These are phyloP conservation scores for Comarum palustre DNA, from an alignment of 306 rosid species.

Conservation along the genomic window DNA sequence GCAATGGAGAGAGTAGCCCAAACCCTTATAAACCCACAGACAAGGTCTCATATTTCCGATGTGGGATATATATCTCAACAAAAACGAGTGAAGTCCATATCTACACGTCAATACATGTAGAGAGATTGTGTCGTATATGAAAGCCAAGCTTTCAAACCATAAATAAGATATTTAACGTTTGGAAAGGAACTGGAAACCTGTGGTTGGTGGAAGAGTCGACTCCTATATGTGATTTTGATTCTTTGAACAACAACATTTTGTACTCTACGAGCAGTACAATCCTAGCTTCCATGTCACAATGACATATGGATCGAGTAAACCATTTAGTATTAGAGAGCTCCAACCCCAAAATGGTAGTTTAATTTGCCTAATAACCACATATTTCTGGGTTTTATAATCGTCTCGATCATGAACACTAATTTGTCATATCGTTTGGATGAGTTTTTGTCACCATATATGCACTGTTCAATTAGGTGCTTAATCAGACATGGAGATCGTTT, in stretches of 20 bases:
- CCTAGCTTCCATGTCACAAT: slow-evolving; percentile 2
- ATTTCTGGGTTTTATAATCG: background rate
- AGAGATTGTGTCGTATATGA: slow-evolving; percentile 19
- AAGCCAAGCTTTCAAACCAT: slow-evolving; percentile 13
- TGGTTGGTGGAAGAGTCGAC: background rate
- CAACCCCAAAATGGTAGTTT: too few relatives aligned
- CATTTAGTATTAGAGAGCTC: too few relatives aligned
- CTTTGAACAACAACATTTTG: background rate
- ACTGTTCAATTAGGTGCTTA: background rate
- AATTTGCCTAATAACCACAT: background rate
- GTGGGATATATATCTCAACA: too few relatives aligned
- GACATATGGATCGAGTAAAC: slow-evolving; percentile 6
- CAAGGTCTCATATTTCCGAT: too few relatives aligned
- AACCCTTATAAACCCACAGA: too few relatives aligned
- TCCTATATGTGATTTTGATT: background rate
- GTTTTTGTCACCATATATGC: background rate
- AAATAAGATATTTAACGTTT: background rate
- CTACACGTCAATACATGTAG: slow-evolving; percentile 16
- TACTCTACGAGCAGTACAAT: background rate
- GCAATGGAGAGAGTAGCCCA: too few relatives aligned
- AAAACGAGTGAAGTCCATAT: slow-evolving; percentile 29
- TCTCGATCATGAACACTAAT: background rate
- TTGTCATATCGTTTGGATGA: slow-evolving; percentile 7
- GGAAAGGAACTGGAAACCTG: background rate
- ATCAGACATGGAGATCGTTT: background rate